Evolutionary conservation across 805 yeast species (phyloP).

Genomic region (Kurtzmaniella fragi): DNA sequence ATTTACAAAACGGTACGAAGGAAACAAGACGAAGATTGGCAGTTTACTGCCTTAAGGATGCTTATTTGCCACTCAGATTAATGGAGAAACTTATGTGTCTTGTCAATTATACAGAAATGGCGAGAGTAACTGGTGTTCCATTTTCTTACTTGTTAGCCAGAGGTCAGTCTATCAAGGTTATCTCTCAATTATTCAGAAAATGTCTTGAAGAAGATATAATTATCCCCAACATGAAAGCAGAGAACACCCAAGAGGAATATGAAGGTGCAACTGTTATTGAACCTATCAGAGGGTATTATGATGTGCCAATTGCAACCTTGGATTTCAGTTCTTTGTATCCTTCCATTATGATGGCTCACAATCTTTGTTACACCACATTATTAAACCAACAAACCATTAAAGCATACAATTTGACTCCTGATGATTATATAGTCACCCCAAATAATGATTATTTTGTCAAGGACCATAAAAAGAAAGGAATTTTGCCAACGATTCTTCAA

Average conservation of each 20-base stretch:
- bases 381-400: slow-evolving; percentile 65
- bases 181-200: slow-evolving; percentile 91
- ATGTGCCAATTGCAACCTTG: slow-evolving; percentile 93
- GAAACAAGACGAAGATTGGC: slow-evolving; percentile 95
- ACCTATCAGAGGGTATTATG: slow-evolving; percentile 92
- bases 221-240: slow-evolving; percentile 82
- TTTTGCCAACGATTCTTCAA: slow-evolving; percentile 84
- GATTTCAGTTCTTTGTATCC: slow-evolving; percentile 98
- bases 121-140: slow-evolving; percentile 98
- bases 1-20: slow-evolving; percentile 83
- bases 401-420: slow-evolving; percentile 55
- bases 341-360: slow-evolving; percentile 98
- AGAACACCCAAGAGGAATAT: slow-evolving; percentile 83
- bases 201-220: slow-evolving; percentile 83
- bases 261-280: slow-evolving; percentile 99
- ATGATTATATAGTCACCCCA: slow-evolving; percentile 83
- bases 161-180: slow-evolving; percentile 97
- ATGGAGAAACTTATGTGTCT: slow-evolving; percentile 93
- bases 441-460: slow-evolving; percentile 90
- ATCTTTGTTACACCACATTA: slow-evolving; percentile 89
- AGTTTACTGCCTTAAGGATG: slow-evolving; percentile 95
- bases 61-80: slow-evolving; percentile 82
- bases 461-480: slow-evolving; percentile 64
- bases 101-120: slow-evolving; percentile 98
- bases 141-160: slow-evolving; percentile 81